Evolutionary conservation across 2,329 filamentous ascomycete species (phyloP), one percentile per base, ranked within the genome.

Genomic region (Sarocladiaceae sp.): DNA sequence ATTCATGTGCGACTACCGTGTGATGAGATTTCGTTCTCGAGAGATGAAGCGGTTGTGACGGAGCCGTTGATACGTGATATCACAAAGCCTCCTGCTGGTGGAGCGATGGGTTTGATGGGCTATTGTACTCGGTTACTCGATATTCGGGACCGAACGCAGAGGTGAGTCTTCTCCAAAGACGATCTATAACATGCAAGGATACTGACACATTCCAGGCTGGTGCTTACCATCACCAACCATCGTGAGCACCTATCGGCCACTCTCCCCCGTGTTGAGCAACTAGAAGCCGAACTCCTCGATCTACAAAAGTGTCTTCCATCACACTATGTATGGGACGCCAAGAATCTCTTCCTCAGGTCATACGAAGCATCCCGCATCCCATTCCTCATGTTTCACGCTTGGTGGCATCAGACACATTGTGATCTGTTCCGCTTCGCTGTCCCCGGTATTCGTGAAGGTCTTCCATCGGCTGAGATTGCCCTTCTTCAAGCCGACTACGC

Each of bases 321-420:
- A 2, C 47, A 52, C 1, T 60, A 58, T 8, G 40, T 42, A 5
- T 53, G 58, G 10, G 56, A 62, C 28, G 42, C 50, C 3, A 44
- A 59, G 39, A 52, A 55, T 3, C 53, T 62, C 8, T 61, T 58
- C 6, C 37, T 62, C 0, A 57, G 58, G 1, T 57, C 59, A 0
- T 61, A 57, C 13, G 58, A 58, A 0, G 57, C 57, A 4, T 58
- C 56, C 1, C 50, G 60, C 7, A 61, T 57, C 0, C 51, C 59
- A 1, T 61, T 56, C 2, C 26, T 62, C 8, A 62, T 62, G 60
- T 46, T 62, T 0, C 60, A 62, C 23, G 55, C 56, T n/a, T 62
- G 60, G 59, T 61, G 58, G 58, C 60, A 62, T 36, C 60, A 62
- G 20, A 56, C 56, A 1, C 59, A 62, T 12, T 61, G 59, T 36